These are phyloP conservation scores for Neofusicoccum parvum DNA, from an alignment of 2,329 filamentous ascomycete genomes.

Conservation along the genomic window DNA sequence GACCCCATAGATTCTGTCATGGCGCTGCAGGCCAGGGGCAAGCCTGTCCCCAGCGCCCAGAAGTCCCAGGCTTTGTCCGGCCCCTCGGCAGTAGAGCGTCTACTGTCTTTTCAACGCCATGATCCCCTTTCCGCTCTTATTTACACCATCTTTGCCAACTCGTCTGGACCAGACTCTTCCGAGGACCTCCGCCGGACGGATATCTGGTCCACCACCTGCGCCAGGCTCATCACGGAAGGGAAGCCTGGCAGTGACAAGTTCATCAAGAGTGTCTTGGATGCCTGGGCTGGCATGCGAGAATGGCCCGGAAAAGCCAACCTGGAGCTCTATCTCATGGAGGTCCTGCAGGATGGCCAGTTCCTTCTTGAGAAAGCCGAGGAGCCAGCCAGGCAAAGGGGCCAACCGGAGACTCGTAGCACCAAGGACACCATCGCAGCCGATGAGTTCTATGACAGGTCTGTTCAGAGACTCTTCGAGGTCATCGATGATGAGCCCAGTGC, in stretches of 20 bases:
- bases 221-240: conserved; percentile 76
- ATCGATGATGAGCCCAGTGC: conserved; percentile 77
- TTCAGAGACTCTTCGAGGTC: conserved; percentile 79
- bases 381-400: conserved; percentile 63
- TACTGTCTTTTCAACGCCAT: conserved; percentile 85
- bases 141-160: conserved; percentile 87
- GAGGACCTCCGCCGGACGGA: conserved; percentile 80
- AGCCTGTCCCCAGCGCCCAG: conserved; percentile 50
- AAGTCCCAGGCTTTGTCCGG: conserved; percentile 52
- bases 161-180: conserved; percentile 75
- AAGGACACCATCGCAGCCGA: conserved; percentile 82
- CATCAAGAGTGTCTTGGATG: conserved; percentile 80
- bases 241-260: conserved; percentile 79
- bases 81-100: conserved; percentile 73
- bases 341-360: conserved; percentile 89
- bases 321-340: conserved; percentile 93
- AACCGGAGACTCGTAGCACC: conserved; percentile 71
- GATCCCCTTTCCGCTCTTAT: conserved; percentile 83
- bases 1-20: conserved; percentile 84
- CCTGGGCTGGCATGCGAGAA: conserved; percentile 82
- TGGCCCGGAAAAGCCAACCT: conserved; percentile 90
- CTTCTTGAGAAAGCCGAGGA: conserved; percentile 83
- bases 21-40: conserved; percentile 62
- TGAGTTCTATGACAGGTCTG: conserved; percentile 83
- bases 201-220: conserved; percentile 86